A percentile compares a stretch with the other conserved stretches of the same genome.
phyloP scores from a whole-genome alignment of 441 rosid species.

The Iberis amara region DNA sequence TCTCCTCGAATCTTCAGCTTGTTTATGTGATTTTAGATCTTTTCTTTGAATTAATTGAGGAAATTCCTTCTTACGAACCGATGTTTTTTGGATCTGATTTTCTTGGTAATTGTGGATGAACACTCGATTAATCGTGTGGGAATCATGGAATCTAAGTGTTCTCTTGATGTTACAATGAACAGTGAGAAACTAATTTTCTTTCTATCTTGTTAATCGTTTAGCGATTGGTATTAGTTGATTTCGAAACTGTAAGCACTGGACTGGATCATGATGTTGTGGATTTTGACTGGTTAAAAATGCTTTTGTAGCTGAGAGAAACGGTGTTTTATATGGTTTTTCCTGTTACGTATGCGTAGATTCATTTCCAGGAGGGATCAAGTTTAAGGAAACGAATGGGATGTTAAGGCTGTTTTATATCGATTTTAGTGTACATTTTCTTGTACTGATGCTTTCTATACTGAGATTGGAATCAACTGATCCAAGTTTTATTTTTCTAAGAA shows the following conservation, averaged over 20 bases:
- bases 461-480: constrained; percentile 2
- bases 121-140: neutral
- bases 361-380: neutral
- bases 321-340: too few relatives aligned
- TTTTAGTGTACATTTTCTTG: neutral
- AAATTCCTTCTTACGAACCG: neutral
- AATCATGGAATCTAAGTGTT: constrained; percentile 2
- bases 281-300: too few relatives aligned
- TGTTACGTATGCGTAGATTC: neutral
- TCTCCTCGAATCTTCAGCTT: neutral
- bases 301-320: too few relatives aligned
- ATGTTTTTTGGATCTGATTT: constrained; percentile 1
- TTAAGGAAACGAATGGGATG: neutral
- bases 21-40: neutral
- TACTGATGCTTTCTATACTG: neutral
- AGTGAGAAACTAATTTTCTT: too few relatives aligned
- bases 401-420: neutral
- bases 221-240: too few relatives aligned
- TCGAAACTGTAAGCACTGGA: too few relatives aligned
- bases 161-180: too few relatives aligned
- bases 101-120: neutral
- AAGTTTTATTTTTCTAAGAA: constrained; percentile 3
- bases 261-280: too few relatives aligned
- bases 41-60: neutral
- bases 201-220: neutral